Evolutionary conservation across 2,329 filamentous ascomycete species (phyloP).

Genomic region (Scortechinia acanthostroma): DNA sequence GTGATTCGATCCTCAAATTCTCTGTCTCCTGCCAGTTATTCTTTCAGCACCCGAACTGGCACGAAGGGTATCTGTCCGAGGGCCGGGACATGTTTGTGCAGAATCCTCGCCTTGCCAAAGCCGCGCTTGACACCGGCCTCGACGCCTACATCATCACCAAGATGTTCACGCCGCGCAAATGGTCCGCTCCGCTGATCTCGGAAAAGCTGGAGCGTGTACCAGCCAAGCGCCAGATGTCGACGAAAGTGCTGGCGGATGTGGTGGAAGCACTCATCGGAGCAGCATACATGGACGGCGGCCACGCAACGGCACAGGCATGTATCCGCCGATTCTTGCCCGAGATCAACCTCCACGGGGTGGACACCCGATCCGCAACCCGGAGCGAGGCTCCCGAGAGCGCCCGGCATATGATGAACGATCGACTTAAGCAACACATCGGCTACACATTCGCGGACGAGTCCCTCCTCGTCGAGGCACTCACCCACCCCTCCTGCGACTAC

Average conservation of each 20-base stretch:
- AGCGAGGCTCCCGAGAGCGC: conserved; percentile 16
- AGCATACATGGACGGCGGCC: conserved; percentile 38
- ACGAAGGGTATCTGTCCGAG: conserved; percentile 68
- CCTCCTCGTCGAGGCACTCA: conserved; percentile 72
- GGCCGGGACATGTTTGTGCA: conserved; percentile 66
- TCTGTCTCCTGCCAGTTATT: conserved; percentile 60
- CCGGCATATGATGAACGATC: conserved; percentile 29
- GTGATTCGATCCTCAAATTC: conserved; percentile 77
- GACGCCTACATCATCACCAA: conserved; percentile 68
- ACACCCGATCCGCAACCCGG: too few species aligned
- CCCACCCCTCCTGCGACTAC: conserved; percentile 56
- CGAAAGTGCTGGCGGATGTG: conserved; percentile 80
- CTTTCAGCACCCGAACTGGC: conserved; percentile 52
- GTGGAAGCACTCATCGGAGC: conserved; percentile 79
- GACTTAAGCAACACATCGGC: conserved; percentile 59
- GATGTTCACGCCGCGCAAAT: conserved; percentile 62
- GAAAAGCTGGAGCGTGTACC: conserved; percentile 13
- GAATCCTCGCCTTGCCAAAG: conserved; percentile 65
- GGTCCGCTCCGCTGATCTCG: conserved; percentile 58
- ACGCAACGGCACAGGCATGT: conserved; percentile 48
- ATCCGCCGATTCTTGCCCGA: conserved; percentile 61
- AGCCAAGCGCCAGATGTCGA: conserved; percentile 38
- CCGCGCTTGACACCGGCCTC: conserved; percentile 55
- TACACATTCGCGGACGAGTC: conserved; percentile 64
- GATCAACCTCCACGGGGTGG: conserved; percentile 38